Conservation (phyloP, 352 stramenopile genomes). For the Globisporangium middletonii region DNA sequence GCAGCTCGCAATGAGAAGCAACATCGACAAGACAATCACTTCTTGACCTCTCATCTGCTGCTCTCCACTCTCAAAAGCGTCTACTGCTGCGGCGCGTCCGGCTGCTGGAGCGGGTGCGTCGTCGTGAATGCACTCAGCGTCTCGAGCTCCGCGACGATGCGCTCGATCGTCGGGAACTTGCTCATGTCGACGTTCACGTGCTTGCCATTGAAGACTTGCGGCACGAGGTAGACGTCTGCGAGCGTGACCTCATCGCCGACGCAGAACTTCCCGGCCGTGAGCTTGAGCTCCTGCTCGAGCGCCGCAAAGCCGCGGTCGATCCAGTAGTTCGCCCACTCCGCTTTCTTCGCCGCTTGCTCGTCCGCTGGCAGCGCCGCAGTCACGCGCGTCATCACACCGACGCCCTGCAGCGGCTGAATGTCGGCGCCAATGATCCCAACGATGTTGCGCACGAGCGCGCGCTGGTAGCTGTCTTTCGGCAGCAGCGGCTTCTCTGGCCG, state of each 20-base stretch:
- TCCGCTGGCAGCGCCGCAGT: slow-evolving; percentile 41
- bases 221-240: slow-evolving; percentile 88
- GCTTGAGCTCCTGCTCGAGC: slow-evolving; percentile 64
- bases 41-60: too few species aligned
- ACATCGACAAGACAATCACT: too few species aligned
- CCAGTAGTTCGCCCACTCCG: slow-evolving; percentile 58
- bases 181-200: slow-evolving; percentile 85
- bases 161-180: slow-evolving; percentile 78
- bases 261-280: slow-evolving; percentile 56
- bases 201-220: slow-evolving; percentile 92
- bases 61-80: too few species aligned
- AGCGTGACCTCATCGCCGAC: slow-evolving; percentile 79
- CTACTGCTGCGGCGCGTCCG: slow-evolving; percentile 37
- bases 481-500: slow-evolving; percentile 67
- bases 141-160: slow-evolving; percentile 60
- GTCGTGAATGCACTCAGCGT: slow-evolving; percentile 76
- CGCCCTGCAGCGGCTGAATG: slow-evolving; percentile 90
- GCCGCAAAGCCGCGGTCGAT: slow-evolving; percentile 80
- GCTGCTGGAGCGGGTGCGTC: slow-evolving; percentile 74
- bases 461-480: slow-evolving; percentile 56
- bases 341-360: slow-evolving; percentile 34
- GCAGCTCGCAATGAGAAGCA: too few species aligned
- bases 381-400: slow-evolving; percentile 53
- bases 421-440: slow-evolving; percentile 88
- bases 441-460: slow-evolving; percentile 80